Conservation (phyloP, 768 basidiomycete species). For the Naganishia randhawae region DNA sequence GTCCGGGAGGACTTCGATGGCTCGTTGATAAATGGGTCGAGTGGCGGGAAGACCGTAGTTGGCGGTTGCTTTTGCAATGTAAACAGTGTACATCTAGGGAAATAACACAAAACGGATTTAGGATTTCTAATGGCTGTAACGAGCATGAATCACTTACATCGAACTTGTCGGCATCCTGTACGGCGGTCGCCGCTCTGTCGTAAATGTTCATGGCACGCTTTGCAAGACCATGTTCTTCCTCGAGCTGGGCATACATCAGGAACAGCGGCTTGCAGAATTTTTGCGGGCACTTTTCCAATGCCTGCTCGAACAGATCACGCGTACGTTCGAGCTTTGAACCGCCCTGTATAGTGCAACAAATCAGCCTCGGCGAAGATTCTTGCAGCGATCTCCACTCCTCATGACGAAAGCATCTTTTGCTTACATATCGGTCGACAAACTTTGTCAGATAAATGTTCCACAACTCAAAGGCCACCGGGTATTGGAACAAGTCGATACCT, state of each 20-base stretch:
- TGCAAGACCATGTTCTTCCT: conserved; percentile 90
- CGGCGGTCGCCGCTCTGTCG: conserved; percentile 82
- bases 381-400: not conserved
- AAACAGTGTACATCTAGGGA: conserved; percentile 84
- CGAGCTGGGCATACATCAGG: conserved; percentile 90
- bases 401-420: conserved; percentile 43
- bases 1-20: conserved; percentile 87
- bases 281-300: conserved; percentile 89
- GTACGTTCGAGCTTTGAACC: conserved; percentile 90
- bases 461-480: conserved; percentile 95
- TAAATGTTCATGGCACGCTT: conserved; percentile 95
- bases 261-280: conserved; percentile 93
- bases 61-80: conserved; percentile 92
- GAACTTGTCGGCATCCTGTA: conserved; percentile 86
- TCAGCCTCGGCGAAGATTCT: not conserved
- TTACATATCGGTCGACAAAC: conserved; percentile 91
- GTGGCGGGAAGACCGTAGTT: conserved; percentile 96
- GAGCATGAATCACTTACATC: conserved; percentile 60
- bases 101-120: not conserved
- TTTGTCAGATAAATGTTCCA: conserved; percentile 99
- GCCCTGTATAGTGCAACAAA: conserved; percentile 57
- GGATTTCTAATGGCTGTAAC: not conserved
- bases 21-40: conserved; percentile 90
- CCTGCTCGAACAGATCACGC: conserved; percentile 97
- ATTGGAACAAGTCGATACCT: conserved; percentile 94